Base-by-base conservation (phyloP, 176 grass and related monocot species). In the Hyparrhenia diplandra region DNA sequence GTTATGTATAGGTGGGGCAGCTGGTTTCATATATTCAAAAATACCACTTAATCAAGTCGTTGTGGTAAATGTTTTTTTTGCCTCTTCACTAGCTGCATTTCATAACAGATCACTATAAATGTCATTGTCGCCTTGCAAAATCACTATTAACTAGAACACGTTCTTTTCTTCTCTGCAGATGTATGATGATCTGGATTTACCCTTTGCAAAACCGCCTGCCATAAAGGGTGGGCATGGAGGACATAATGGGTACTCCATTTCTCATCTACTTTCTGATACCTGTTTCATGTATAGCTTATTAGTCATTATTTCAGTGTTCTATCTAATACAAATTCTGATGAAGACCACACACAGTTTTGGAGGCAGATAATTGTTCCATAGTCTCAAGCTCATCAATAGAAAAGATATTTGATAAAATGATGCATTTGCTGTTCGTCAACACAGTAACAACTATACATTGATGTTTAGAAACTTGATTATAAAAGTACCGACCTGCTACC, bases 161-260 rank as follows among this genome's bases (percentile, higher is more conserved):
- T 45, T 88, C n/a, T 73, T 88, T 54, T 77, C 42, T 55, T 85
- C 64, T 73, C 20, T 72, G 69, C 86, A 92, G 95, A 98, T 94
- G 81, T 98, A 93, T 63, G 93, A 97, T 88, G 96, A 99, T 82
- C 83, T 93, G 12, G 96, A 99, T 74, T 88, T 99, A 35, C 89
- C 96, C 74, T 95, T 95, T 39, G 96, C 86, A 47, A 95, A 99
- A 76, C 73, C 95, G 67, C 84, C 86, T 95, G 75, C 92, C 96
- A n/a, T n/a, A 41, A 99, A 95, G 82, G 96, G 96, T 76, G 96
- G 96, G 42, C 96, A 99, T 78, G 92, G 92, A 0, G 90, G 96
- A 12, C 96, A 99, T 80, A 99, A 99, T 82, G 96, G 96, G 92
- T 99, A 95, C 28, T 87, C 55, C 55, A 23, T 46, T 58, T 67